Evolutionary conservation across 768 basidiomycete genomes (phyloP).

Genomic region (Termitomyces sp.): DNA sequence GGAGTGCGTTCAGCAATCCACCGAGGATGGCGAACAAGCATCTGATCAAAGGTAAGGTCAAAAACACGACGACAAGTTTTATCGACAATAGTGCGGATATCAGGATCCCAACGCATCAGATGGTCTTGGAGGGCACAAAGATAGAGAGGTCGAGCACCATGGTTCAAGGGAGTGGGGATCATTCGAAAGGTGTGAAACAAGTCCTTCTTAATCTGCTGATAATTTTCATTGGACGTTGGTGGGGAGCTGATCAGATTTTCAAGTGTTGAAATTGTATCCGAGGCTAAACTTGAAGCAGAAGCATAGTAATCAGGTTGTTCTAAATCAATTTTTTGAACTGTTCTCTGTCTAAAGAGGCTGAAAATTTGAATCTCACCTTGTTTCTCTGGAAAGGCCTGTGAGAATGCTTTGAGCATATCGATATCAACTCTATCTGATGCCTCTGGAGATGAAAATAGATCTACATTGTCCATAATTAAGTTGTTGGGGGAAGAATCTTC

Average conservation of each 20-base stretch:
- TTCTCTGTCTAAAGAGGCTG: background rate
- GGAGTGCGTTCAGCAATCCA: slow-evolving; percentile 15
- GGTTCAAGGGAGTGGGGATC: slow-evolving; percentile 7
- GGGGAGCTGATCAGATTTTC: background rate
- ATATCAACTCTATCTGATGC: background rate
- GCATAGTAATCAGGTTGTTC: background rate
- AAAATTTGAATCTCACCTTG: background rate
- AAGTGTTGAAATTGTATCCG: background rate
- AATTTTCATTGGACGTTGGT: background rate
- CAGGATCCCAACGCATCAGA: slow-evolving; percentile 21
- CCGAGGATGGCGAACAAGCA: slow-evolving; percentile 16
- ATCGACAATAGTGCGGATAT: slow-evolving; percentile 11
- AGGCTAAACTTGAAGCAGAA: background rate
- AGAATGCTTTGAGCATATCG: slow-evolving; percentile 3
- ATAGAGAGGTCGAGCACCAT: slow-evolving; percentile 17
- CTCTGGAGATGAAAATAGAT: background rate
- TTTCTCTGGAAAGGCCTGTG: background rate
- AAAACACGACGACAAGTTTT: slow-evolving; percentile 7
- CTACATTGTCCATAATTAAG: too few relatives aligned
- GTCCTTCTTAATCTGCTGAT: slow-evolving; percentile 18
- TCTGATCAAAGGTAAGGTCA: slow-evolving; percentile 15
- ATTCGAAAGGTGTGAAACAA: slow-evolving; percentile 19
- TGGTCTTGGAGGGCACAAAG: slow-evolving; percentile 19
- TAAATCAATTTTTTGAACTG: background rate
- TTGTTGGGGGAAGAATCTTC: too few relatives aligned